Evolutionary conservation across 2,329 filamentous ascomycete genomes (phyloP), one percentile per base, ranked within the genome.

Genomic region (Colletotrichum neosansevieriae): DNA sequence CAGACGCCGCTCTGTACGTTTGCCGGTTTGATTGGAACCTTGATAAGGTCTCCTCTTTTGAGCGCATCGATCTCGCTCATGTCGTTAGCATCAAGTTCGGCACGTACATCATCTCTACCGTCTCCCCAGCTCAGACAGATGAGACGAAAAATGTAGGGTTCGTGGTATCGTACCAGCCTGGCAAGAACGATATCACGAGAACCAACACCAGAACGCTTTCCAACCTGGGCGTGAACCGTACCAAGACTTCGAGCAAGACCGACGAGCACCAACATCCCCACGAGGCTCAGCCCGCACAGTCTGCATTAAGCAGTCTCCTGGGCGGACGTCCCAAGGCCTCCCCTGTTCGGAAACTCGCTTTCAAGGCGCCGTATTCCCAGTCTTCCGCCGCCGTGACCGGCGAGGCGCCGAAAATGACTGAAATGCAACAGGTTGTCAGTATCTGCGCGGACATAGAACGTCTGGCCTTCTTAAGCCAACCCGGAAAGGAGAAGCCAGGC

Each of bases 11-110:
- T 0, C 78, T 98, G 3, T 98, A 98, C 76, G 89, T 93, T 70
- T 98, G 94, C 77, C 89, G 93, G 13, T 94, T 98, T 73, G 94
- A 98, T 79, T 98, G 95, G 94, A 92, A 92, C 71, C 91, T 94
- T 7, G 96, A 98, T 80, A 98, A 98, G 77, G 93, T 99, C 1
- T 91, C 92, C 12, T 94, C 92, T 0, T 98, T 98, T 77, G 94
- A 98, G 80, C 87, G 94, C 7, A 89, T 98, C 13, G 90, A 92
- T 66, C 84, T 98, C 7, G 85, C 87, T 19, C 92, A 93, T 65
- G 83, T 99, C 40, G 85, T 87, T 1, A 85, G 86, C 24, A 88
- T 99, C 73, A 90, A 90, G 75, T 88, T 91, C 69, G 96, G 96
- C 19, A 91, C 93, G 0, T 99, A 98, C 75, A 92, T 99, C 75